Evolutionary conservation across 208 protist genomes (phyloP).

Genomic region (Novymonas esmeraldas): DNA sequence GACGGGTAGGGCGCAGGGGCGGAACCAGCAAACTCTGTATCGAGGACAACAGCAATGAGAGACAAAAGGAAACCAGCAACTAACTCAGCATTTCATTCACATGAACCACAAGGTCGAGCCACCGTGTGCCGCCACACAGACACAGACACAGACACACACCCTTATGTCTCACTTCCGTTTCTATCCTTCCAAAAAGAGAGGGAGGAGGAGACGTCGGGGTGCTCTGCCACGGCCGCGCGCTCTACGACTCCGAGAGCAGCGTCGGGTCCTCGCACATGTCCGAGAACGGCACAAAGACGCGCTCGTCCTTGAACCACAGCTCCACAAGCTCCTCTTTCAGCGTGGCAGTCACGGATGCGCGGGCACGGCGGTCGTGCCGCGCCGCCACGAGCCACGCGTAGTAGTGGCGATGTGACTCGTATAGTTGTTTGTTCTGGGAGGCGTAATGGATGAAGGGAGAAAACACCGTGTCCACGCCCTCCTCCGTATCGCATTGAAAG

Average conservation of each 20-base stretch:
- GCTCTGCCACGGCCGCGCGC: too few species aligned
- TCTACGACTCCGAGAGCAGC: not conserved
- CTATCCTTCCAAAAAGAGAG: too few species aligned
- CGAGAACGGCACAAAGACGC: conserved; percentile 21
- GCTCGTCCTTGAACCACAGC: conserved; percentile 25
- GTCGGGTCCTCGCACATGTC: conserved; percentile 33
- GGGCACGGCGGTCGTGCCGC: conserved; percentile 24
- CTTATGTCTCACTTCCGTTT: too few species aligned
- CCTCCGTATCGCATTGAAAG: conserved; percentile 7
- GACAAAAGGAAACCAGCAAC: too few species aligned
- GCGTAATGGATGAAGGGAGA: conserved; percentile 37
- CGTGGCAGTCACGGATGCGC: conserved; percentile 8
- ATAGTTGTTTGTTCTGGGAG: conserved; percentile 27
- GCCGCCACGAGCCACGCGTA: conserved; percentile 36
- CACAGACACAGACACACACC: too few species aligned
- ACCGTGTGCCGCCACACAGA: too few species aligned
- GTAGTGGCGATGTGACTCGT: conserved; percentile 20
- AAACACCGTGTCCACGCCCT: conserved; percentile 17
- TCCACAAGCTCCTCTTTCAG: conserved; percentile 33
- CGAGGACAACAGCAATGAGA: too few species aligned
- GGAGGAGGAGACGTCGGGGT: too few species aligned
- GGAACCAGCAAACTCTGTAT: too few species aligned
- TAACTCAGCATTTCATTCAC: too few species aligned
- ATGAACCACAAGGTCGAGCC: too few species aligned
- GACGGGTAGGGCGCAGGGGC: too few species aligned